phyloP scores from a whole-genome alignment of 1,139 yeast genomes.

The Candida glucosophila region DNA sequence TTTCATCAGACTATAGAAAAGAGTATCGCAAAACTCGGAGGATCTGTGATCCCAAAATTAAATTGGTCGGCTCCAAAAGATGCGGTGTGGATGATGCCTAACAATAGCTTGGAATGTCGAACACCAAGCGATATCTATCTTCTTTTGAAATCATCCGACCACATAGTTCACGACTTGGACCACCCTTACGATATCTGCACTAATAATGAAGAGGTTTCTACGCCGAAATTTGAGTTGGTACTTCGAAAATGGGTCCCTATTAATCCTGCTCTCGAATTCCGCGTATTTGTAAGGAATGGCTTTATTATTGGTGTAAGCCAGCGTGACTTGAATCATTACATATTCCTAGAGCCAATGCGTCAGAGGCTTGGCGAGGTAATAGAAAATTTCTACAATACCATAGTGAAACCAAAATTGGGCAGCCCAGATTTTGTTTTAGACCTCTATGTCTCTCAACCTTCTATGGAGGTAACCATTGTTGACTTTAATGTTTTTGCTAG shows the following conservation, averaged over 20 bases:
- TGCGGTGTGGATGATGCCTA: conserved; percentile 83
- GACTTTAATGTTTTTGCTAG: conserved; percentile 84
- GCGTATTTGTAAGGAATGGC: conserved; percentile 66
- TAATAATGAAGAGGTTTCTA: no score
- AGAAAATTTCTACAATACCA: conserved; percentile 42
- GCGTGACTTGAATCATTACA: conserved; percentile 77
- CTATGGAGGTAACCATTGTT: conserved; percentile 52
- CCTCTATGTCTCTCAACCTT: conserved; percentile 73
- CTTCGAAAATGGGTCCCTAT: conserved; percentile 72
- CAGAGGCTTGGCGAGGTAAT: conserved; percentile 41
- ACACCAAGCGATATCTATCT: conserved; percentile 69
- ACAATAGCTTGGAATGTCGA: conserved; percentile 64
- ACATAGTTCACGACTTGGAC: conserved; percentile 74
- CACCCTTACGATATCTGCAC: conserved; percentile 66
- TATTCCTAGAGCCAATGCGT: conserved; percentile 45
- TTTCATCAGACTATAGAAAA: conserved; percentile 44
- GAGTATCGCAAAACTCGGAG: conserved; percentile 33
- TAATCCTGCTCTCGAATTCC: conserved; percentile 85
- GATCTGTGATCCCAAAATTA: conserved; percentile 74
- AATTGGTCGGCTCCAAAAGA: conserved; percentile 98
- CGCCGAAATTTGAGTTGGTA: conserved; percentile 48
- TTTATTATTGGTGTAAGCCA: conserved; percentile 69
- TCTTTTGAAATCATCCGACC: conserved; percentile 81
- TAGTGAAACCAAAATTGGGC: conserved; percentile 41
- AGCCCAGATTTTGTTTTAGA: conserved; percentile 63